Base-by-base conservation (phyloP, 257 asterid genomes). In the Capsicum pubescens region DNA sequence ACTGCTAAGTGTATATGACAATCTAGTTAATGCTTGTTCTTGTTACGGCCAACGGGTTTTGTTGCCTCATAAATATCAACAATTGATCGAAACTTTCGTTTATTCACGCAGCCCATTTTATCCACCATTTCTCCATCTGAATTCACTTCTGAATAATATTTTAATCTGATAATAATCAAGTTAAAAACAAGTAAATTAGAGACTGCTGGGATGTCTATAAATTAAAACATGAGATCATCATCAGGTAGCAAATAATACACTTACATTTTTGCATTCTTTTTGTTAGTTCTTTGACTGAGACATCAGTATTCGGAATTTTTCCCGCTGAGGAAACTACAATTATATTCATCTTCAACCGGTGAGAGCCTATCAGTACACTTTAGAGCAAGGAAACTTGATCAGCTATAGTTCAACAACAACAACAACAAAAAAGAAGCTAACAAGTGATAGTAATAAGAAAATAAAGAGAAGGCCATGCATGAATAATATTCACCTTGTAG, bases 241-340 rank as follows among this genome's bases (percentile, higher is more conserved):
- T 26, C 10, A 44, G n/a, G n/a, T n/a, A n/a, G n/a, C n/a, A n/a
- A n/a, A n/a, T n/a, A n/a, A n/a, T n/a, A n/a, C 10, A 21, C 13
- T 74, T 50, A 7, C 21, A 19, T 21, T 14, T 74, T 7, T n/a
- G n/a, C n/a, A n/a, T n/a, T n/a, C n/a, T n/a, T n/a, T n/a, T n/a
- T n/a, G n/a, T n/a, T n/a, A n/a, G n/a, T n/a, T n/a, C 0, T 5
- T 46, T n/a, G 11, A 0, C 46, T 6, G n/a, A n/a, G 17, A 1
- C 46, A 46, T 46, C 42, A 0, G 6, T 70, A 70, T 46, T 3
- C 0, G 0, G 17, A 17, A 6, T 2, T 72, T 72, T 13, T 3
- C 0, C 6, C 0, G 1, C 0, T 0, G 19, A 0, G 5, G 1
- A 21, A 72, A 5, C 48, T 7, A n/a, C 44, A 48, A 12, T 72